Base-by-base conservation (phyloP, 495 filamentous ascomycete genomes). In the Chaetomium cochliodes region DNA sequence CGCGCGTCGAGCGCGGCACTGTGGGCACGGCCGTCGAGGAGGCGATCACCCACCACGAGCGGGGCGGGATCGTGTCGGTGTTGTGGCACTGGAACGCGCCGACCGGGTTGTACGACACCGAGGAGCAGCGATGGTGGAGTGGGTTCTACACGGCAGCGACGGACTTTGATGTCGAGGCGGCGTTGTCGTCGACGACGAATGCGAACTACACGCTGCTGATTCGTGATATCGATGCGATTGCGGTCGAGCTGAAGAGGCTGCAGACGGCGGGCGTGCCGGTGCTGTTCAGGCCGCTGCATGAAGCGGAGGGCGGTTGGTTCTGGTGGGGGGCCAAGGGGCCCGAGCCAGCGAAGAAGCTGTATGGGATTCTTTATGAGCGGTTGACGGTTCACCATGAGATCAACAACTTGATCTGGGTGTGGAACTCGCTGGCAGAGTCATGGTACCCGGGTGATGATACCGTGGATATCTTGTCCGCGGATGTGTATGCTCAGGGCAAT, bases 311-410 rank as follows among this genome's bases (percentile, higher is more conserved):
- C 3, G 74, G 57, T 1, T 83, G 80, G 80, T 83, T 82, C 72
- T 83, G 80, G 80, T 82, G 80, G 80, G 80, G 80, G 16, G 80
- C 80, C 8, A 76, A 79, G 67, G 80, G 80, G 0, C 55, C 80
- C 30, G 80, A 71, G 58, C 69, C 79, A 23, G 70, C 67, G 66
- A 82, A 81, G 70, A 65, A 77, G 58, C 72, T 82, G 2, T 82
- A 67, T 42, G 47, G 53, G 2, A 56, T 82, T 0, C 9, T 82
- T 37, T 81, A 81, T 59, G 73, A 82, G 46, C 69, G 80, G 2
- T 65, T 80, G 42, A 79, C 76, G 2, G 74, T 72, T 42, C 58
- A 76, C 58, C 80, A 82, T 65, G 52, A 60, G 0, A 37, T 82
- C 33, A 72, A 80, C 63, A 82, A 82, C 66, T 64, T 82, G 49